These are phyloP conservation scores for Eucalyptus pauciflora DNA, from an alignment of 345 rosid genomes.

Conservation along the genomic window DNA sequence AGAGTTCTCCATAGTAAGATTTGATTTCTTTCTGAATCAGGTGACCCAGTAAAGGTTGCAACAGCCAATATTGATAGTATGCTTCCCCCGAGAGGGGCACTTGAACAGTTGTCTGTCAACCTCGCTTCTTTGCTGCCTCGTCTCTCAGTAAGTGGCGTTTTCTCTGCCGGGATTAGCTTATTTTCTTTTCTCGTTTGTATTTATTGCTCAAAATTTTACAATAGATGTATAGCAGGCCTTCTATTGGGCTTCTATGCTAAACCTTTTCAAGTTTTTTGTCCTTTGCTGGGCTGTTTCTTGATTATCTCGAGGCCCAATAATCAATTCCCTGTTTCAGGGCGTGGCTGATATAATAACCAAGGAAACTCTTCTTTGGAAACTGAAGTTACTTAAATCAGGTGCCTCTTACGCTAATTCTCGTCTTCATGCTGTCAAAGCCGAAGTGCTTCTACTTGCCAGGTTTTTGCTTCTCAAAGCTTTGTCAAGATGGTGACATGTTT, in stretches of 20 bases:
- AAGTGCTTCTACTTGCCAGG: slow-evolving; percentile 60
- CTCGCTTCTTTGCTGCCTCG: slow-evolving; percentile 54
- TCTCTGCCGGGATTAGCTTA: background rate
- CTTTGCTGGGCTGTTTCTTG: background rate
- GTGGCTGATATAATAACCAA: slow-evolving; percentile 16
- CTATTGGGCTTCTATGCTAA: background rate
- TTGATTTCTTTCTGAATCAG: slow-evolving; percentile 16
- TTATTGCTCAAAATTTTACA: background rate
- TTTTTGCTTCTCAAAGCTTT: background rate
- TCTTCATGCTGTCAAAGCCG: slow-evolving; percentile 41
- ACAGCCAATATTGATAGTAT: slow-evolving; percentile 34
- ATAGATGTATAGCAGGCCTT: background rate
- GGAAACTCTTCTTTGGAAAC: slow-evolving; percentile 27
- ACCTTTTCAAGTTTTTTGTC: background rate
- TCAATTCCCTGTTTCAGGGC: slow-evolving; percentile 1
- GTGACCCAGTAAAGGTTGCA: slow-evolving; percentile 77
- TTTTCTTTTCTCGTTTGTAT: background rate
- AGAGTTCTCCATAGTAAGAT: background rate
- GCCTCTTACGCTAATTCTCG: slow-evolving; percentile 43
- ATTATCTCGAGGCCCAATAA: background rate
- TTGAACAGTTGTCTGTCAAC: slow-evolving; percentile 37
- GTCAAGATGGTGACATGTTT: background rate
- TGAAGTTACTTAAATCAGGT: slow-evolving; percentile 34
- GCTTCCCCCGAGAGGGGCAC: slow-evolving; percentile 36
- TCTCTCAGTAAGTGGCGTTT: slow-evolving; percentile 46